phyloP scores from a whole-genome alignment of 176 grass and related monocot species.

The Luzula sylvatica region DNA sequence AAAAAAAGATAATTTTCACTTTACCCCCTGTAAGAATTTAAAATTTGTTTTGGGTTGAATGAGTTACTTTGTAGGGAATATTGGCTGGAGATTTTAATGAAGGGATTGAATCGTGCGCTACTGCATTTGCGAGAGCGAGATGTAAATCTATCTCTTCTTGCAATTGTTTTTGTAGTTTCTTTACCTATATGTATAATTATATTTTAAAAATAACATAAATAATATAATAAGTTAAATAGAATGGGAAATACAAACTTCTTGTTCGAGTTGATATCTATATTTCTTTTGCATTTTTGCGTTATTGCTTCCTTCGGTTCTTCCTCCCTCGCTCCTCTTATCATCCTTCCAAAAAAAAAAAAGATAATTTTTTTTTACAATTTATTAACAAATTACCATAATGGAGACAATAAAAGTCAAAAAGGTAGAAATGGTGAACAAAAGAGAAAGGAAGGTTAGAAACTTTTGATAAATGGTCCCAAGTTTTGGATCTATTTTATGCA shows the following conservation, averaged over 20 bases:
- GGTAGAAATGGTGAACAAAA: constrained; percentile 18
- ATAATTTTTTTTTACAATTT: neutral
- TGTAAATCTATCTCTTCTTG: constrained; percentile 81
- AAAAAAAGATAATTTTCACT: constrained; percentile 3
- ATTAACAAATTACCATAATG: constrained; percentile 19
- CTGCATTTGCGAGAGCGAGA: constrained; percentile 53
- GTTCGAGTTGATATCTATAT: constrained; percentile 66
- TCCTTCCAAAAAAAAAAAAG: constrained; percentile 35
- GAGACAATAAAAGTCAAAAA: constrained; percentile 7
- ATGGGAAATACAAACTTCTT: constrained; percentile 44
- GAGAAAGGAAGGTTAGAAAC: constrained; percentile 15
- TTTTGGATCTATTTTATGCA: constrained; percentile 5
- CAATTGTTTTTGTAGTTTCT: constrained; percentile 74
- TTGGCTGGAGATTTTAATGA: constrained; percentile 47
- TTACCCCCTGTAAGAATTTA: neutral
- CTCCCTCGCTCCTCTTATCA: constrained; percentile 36
- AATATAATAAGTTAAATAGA: neutral
- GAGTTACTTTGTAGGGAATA: constrained; percentile 74
- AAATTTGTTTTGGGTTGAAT: neutral
- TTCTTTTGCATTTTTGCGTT: constrained; percentile 21
- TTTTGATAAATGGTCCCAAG: constrained; percentile 11
- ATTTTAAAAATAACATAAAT: neutral
- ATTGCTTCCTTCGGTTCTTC: constrained; percentile 33
- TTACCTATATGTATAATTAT: constrained; percentile 30
- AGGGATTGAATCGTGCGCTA: constrained; percentile 29